Base-by-base conservation (phyloP, 1,284 basidiomycete genomes). In the Malassezia restricta region DNA sequence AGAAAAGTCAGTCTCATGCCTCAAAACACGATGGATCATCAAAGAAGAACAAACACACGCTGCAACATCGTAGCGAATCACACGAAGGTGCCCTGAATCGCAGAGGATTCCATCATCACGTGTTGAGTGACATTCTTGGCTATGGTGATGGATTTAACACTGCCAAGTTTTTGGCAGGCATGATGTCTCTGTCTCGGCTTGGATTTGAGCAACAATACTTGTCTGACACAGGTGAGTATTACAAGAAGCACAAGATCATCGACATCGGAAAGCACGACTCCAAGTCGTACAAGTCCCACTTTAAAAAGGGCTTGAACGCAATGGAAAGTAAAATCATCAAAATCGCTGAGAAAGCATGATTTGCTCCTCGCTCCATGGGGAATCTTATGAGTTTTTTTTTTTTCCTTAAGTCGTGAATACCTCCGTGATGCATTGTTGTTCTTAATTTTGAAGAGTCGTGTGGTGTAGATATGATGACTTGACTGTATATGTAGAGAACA, bases 181-280 rank as follows among this genome's bases (percentile, higher is more conserved):
- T 33, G 17, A 39, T 55, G 40, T 39, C 20, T 15, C 53, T 55
- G 14, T 50, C 47, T 5, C 53, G 53, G 15, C 20, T 55, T 29
- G 53, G 53, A n/a, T 55, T 55, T 32, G n/a, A n/a, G 6, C 24
- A 55, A 12, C 53, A 55, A 39, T 55, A 50, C 12, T 12, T 55
- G 12, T n/a, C 42, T 6, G 53, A 55, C 43, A 45, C 53, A 8
- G n/a, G 41, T n/a, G 43, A 32, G 8, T 17, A 27, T 5, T 55
- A 55, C 39, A 49, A 11, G 15, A 38, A 40, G 17, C 20, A 41
- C 27, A 45, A 55, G 37, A 35, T 55, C 3, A 12, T 52, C 12
- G 32, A 29, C 17, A 30, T n/a, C n/a, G 17, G 8, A 20, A 17
- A 39, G 17, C 20, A n/a, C 6, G 20, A 32, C 17, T n/a, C 40